Base-by-base conservation (phyloP, 176 grass and related monocot genomes). In the Lolium rigidum region DNA sequence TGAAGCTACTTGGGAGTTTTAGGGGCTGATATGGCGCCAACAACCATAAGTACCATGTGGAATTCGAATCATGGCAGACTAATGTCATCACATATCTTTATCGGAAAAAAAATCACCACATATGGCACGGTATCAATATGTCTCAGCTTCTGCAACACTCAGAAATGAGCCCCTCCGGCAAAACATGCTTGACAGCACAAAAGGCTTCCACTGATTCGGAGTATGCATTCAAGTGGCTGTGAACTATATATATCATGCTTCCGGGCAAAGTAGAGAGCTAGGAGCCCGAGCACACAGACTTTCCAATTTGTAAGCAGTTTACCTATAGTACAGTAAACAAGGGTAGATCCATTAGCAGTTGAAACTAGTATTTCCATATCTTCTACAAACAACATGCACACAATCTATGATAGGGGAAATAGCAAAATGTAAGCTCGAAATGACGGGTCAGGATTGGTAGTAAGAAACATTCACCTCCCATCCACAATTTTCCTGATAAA, bases 21-120 rank as follows among this genome's bases (percentile, higher is more conserved):
- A 6, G 39, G 39, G 39, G 5, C 39, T 41, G 39, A 41, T 41
- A 41, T 41, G 39, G 39, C 1, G 39, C 39, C 39, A 41, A 41
- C 39, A 41, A 87, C 87, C 85, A 88, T 67, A 87, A 88, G 71
- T 92, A 84, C 26, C 74, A 71, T 44, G 65, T 76, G 38, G 38
- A 10, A 73, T 83, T 83, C 3, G 78, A 82, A 28, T 87, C 79
- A 9, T 49, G 69, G n/a, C 79, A 79, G 7, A 64, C 69, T 58
- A 74, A 82, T 26, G 79, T 65, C 44, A 28, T 28, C 26, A 28
- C 26, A 28, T 28, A 28, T 28, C 26, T 28, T 28, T 28, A 28
- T 28, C 26, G 26, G 26, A 28, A 28, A 28, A 28, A 28, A 28
- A 74, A 44, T 43, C 24, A 26, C 55, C 9, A 83, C 21, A 20